These are phyloP conservation scores for Aspergillus sp. DNA, from an alignment of 2,329 filamentous ascomycete genomes.

Conservation along the genomic window DNA sequence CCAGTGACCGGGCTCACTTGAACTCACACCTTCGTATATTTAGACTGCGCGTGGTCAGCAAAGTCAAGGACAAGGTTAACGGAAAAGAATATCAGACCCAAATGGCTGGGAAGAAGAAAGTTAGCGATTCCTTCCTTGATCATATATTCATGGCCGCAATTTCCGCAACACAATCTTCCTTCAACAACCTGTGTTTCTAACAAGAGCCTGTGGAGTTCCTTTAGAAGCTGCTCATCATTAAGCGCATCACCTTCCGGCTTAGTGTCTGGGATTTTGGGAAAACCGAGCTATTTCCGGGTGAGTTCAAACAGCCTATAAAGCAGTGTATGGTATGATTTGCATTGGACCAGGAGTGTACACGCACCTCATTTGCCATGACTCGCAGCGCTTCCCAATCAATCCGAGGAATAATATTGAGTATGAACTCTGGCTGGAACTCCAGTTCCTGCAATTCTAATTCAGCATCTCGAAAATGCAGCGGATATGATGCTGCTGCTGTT, in stretches of 20 bases:
- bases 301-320: slow-evolving; percentile 5
- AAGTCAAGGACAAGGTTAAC: neutral
- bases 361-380: slow-evolving; percentile 68
- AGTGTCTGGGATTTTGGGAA: slow-evolving; percentile 68
- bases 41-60: slow-evolving; percentile 7
- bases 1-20: neutral
- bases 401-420: slow-evolving; percentile 81
- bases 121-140: slow-evolving; percentile 97
- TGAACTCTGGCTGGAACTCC: slow-evolving; percentile 76
- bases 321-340: neutral
- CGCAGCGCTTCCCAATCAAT: slow-evolving; percentile 85
- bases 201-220: slow-evolving; percentile 77
- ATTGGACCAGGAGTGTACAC: slow-evolving; percentile 4
- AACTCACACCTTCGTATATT: neutral
- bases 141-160: slow-evolving; percentile 90
- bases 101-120: slow-evolving; percentile 88
- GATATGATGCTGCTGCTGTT: slow-evolving; percentile 74
- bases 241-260: slow-evolving; percentile 65
- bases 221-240: slow-evolving; percentile 68
- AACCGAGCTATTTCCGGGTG: slow-evolving; percentile 65
- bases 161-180: slow-evolving; percentile 85
- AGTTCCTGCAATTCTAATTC: slow-evolving; percentile 84
- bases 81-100: slow-evolving; percentile 52
- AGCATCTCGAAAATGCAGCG: slow-evolving; percentile 87
- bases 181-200: slow-evolving; percentile 88